Conservation (phyloP, 768 basidiomycete genomes). For the Serendipita sp. region DNA sequence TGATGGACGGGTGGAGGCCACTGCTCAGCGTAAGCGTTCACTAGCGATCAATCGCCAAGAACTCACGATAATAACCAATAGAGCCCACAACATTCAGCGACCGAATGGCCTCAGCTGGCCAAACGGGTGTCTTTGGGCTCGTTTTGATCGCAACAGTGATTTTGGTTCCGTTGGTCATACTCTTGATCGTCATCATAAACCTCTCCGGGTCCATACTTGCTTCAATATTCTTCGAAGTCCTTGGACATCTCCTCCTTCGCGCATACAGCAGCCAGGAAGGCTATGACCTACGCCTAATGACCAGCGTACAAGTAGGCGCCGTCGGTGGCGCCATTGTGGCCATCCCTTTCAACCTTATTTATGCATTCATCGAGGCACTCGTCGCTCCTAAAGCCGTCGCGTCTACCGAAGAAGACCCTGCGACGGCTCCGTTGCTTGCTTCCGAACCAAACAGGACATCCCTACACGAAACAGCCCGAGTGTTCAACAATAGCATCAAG, state of each 20-base stretch:
- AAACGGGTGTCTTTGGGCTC: not conserved
- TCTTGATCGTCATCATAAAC: conserved; percentile 2
- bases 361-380: not conserved
- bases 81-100: not conserved
- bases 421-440: not conserved
- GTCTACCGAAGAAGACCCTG: not conserved
- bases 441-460: not conserved
- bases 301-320: not conserved
- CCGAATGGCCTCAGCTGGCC: not conserved
- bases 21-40: not conserved
- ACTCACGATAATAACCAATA: not conserved
- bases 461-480: not conserved
- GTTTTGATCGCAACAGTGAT: not conserved
- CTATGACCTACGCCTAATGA: not conserved
- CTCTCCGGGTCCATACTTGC: not conserved
- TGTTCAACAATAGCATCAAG: not conserved
- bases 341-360: not conserved
- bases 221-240: not conserved
- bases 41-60: too few species aligned
- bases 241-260: not conserved
- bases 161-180: not conserved
- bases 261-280: not conserved
- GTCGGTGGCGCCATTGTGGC: conserved; percentile 1
- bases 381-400: not conserved
- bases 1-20: not conserved